Base-by-base conservation (phyloP, 208 protist genomes). In the Cochliopodium minus region DNA sequence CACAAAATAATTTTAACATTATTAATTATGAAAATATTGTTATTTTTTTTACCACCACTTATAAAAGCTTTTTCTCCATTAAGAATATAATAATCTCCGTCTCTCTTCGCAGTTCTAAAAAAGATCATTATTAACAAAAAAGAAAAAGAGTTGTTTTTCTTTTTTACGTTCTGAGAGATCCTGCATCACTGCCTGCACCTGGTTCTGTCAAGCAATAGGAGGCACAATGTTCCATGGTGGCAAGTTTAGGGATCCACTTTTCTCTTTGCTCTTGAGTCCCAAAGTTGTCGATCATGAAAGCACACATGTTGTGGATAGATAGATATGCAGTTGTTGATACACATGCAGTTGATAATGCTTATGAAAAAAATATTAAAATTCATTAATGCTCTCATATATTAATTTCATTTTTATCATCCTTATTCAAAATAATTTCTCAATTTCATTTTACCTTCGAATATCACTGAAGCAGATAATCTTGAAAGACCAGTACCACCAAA, bases 191-290 rank as follows among this genome's bases (percentile, higher is more conserved):
- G 1, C 79, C 79, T 42, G 32, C 57, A 4, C 64, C 62, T 20
- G 79, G 79, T 54, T 85, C 79, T 10, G 78, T 84, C 22, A 85
- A 57, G 55, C 78, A 84, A 60, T 84, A 84, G 2, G 61, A 73
- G 30, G 62, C 57, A 34, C 81, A 55, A 3, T 56, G 25, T 52
- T 82, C 45, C 67, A 63, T 62, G 7, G 34, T 20, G 42, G n/a
- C 20, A 11, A 70, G 6, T 6, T 32, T 5, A 15, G 65, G 78
- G 20, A 83, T 28, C 49, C 43, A 79, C 40, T 68, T 32, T 50
- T 71, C 30, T 13, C 58, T 52, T 65, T 78, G 76, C 53, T 64
- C 67, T 13, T 69, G 45, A 13, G 28, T 76, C 13, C 75, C 79
- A 59, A 71, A 83, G 20, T 25, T 46, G 57, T 83, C 77, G 28